Evolutionary conservation across 805 yeast species (phyloP).

Genomic region (Diddensiella transvaalensis): DNA sequence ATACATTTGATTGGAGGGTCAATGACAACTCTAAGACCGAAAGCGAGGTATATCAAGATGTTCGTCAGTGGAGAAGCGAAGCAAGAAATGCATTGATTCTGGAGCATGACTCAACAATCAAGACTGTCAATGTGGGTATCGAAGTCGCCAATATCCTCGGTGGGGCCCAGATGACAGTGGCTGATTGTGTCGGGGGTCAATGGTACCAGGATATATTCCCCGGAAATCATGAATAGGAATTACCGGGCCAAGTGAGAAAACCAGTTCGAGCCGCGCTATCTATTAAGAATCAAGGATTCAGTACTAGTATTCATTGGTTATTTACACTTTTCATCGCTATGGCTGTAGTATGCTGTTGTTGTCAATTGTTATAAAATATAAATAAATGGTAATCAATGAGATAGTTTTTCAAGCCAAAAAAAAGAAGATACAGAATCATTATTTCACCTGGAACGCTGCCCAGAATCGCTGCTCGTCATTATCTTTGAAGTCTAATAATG

Average conservation of each 20-base stretch:
- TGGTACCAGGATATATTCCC: slow-evolving; percentile 27
- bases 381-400: too few relatives aligned
- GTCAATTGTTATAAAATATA: background rate
- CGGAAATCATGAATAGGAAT: slow-evolving; percentile 4
- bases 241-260: background rate
- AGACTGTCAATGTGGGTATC: slow-evolving; percentile 67
- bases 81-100: slow-evolving; percentile 59
- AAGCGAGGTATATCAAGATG: slow-evolving; percentile 52
- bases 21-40: slow-evolving; percentile 50
- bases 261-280: background rate
- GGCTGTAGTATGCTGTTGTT: background rate
- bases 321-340: background rate
- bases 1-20: slow-evolving; percentile 87
- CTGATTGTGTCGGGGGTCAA: slow-evolving; percentile 66
- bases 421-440: background rate
- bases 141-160: slow-evolving; percentile 56
- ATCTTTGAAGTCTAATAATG: slow-evolving; percentile 62
- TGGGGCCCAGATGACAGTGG: slow-evolving; percentile 65
- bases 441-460: slow-evolving; percentile 37
- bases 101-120: slow-evolving; percentile 75
- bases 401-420: too few relatives aligned
- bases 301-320: background rate
- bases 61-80: slow-evolving; percentile 47
- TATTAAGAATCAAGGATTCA: background rate
- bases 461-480: slow-evolving; percentile 74